Base-by-base conservation (phyloP, 805 yeast species). In the Sugiyamaella floridensis region DNA sequence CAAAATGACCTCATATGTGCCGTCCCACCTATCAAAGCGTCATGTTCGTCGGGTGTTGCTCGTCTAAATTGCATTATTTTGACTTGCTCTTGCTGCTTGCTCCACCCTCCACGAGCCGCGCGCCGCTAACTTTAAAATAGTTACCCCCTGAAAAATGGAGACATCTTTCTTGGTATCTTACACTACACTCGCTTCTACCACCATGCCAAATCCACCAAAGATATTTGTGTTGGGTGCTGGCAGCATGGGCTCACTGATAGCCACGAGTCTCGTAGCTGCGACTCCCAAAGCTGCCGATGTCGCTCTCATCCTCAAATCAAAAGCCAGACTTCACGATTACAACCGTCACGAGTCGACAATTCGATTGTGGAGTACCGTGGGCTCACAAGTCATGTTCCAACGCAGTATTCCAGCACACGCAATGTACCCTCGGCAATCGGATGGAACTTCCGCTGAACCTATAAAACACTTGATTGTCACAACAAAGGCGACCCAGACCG, bases 401-500 rank as follows among this genome's bases (percentile, higher is more conserved):
- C 50, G 54, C 34, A 10, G 46, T 28, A 41, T 57, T 45, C 50
- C 50, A 16, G 55, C 57, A 34, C 18, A 40, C 46, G 3, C 51
- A 28, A 18, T 49, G 40, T 44, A 48, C 46, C 57, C 59, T 41
- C 8, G 54, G 37, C 47, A 61, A 53, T 45, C 58, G 53, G 43
- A 57, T 51, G 60, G 48, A 26, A 48, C 44, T 28, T 49, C 45
- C 52, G 52, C 51, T 2, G 51, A 49, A 54, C 63, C 63, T 1
- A 80, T 86, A 45, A 72, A 74, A 15, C 78, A 83, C 60, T 67
- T 92, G 54, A 75, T 92, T 8, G 76, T 92, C 9, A 73, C 95
- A 9, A 89, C 96, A 4, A 92, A 92, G 67, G 81, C 95, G 0
- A 81, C 84, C 55, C 87, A 85, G 61, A 85, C 95, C 0, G 69